Conservation (phyloP, 768 basidiomycete species). For the Lepiota subincarnata region DNA sequence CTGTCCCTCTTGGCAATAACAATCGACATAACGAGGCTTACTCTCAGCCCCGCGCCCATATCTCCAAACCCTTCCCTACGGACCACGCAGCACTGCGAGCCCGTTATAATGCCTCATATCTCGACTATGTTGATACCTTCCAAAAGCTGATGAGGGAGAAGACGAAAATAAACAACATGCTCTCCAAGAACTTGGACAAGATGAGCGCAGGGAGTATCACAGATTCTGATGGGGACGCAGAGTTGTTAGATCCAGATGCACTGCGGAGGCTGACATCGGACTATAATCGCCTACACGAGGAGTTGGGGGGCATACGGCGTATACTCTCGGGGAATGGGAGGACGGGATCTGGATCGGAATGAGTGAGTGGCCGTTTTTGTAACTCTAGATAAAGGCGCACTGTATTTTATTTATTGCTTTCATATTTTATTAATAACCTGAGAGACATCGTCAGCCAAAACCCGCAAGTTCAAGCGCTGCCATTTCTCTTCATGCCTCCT, state of each 20-base stretch:
- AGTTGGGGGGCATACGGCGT: slow-evolving; percentile 45
- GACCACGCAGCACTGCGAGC: slow-evolving; percentile 50
- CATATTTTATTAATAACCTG: slow-evolving; percentile 7
- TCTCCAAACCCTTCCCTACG: slow-evolving; percentile 31
- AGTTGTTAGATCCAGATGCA: slow-evolving; percentile 52
- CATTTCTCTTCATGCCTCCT: not conserved
- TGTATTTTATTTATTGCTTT: slow-evolving; percentile 10
- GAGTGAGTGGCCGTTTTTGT: no score
- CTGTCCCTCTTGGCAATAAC: not conserved
- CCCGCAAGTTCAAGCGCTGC: not conserved
- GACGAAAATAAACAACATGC: slow-evolving; percentile 46
- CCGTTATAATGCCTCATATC: slow-evolving; percentile 49
- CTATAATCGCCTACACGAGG: slow-evolving; percentile 45
- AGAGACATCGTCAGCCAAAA: not conserved
- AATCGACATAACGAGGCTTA: slow-evolving; percentile 14
- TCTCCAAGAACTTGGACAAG: slow-evolving; percentile 34
- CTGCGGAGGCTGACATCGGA: slow-evolving; percentile 39
- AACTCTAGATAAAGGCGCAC: not conserved
- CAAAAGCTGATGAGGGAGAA: slow-evolving; percentile 46
- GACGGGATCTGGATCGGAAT: not conserved
- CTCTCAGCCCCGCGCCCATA: slow-evolving; percentile 27
- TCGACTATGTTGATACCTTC: slow-evolving; percentile 46
- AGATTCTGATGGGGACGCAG: slow-evolving; percentile 53
- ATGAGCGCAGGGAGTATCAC: slow-evolving; percentile 31
- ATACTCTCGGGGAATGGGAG: slow-evolving; percentile 11